Evolutionary conservation across 2,329 filamentous ascomycete species (phyloP).

Genomic region (Diaporthe citrichinensis): DNA sequence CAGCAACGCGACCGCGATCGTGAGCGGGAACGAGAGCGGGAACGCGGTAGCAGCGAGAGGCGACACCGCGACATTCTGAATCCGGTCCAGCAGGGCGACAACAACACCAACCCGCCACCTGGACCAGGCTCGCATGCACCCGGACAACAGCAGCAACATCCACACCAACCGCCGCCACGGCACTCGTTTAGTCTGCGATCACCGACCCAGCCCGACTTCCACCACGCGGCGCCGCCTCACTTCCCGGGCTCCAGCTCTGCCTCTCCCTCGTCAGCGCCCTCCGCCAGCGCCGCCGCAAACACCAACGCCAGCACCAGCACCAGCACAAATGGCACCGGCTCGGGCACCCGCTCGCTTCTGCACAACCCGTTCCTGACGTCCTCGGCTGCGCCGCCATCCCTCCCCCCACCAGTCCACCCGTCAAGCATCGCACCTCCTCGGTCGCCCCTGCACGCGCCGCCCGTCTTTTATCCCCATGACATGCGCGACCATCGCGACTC

Average conservation of each 20-base stretch:
- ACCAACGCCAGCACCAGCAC: conserved; percentile 44
- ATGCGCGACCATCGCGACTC: conserved; percentile 48
- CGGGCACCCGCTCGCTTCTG: conserved; percentile 44
- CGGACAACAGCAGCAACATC: conserved; percentile 24
- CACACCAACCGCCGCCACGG: conserved; percentile 49
- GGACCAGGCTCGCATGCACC: conserved; percentile 2
- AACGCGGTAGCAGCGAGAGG: conserved; percentile 45
- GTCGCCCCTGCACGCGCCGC: conserved; percentile 61
- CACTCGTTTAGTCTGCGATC: conserved; percentile 66
- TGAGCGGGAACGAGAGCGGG: conserved; percentile 36
- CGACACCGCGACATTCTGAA: conserved; percentile 64
- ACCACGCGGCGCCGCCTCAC: conserved; percentile 44
- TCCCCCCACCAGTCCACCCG: conserved; percentile 39
- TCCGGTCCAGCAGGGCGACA: conserved; percentile 47
- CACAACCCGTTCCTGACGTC: conserved; percentile 42
- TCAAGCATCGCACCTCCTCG: conserved; percentile 48
- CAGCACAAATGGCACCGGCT: conserved; percentile 49
- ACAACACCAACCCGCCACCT: conserved; percentile 39
- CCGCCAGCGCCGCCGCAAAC: conserved; percentile 46
- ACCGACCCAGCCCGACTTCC: conserved; percentile 61
- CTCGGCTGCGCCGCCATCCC: conserved; percentile 37
- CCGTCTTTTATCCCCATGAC: conserved; percentile 57
- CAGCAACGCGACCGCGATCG: conserved; percentile 46
- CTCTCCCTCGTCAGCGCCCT: conserved; percentile 43
- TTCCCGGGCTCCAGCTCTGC: conserved; percentile 49